Base-by-base conservation (phyloP, 2,329 filamentous ascomycete species). In the Exserohilum turcica region DNA sequence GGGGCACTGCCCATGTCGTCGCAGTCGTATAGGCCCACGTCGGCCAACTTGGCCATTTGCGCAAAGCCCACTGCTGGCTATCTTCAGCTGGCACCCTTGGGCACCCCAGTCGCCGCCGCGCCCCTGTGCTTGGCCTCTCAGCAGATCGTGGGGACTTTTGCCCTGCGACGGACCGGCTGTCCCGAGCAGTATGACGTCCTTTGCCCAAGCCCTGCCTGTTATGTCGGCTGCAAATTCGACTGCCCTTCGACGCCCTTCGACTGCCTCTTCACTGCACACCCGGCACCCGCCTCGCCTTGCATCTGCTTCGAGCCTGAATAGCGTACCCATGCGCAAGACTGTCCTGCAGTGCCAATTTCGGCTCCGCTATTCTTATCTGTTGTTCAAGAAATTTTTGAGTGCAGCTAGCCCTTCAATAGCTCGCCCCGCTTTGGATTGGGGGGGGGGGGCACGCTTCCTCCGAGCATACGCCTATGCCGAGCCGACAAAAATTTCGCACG, bases 281-380 rank as follows among this genome's bases (percentile, higher is more conserved):
- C 18, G 12, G n/a, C 42, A 15, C 31, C n/a, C 13, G 32, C 13
- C 32, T 15, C 32, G 3, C 32, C 12, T 15, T n/a, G 16, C 18
- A 33, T 15, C 18, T 15, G 6, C 21, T 7, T 10, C 43, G 29
- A 45, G 24, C 32, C 16, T 13, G 15, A 15, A 13, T 28, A 29
- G 39, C 35, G 52, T 46, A 46, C 46, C 28, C 52, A 33, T 40
- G 37, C 47, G 42, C 44, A 31, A 53, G 44, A 36, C 33, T 37
- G 29, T 36, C 27, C 50, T 54, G 46, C 49, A 48, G 48, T 38
- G 8, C 40, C 27, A 24, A 28, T 35, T 28, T 18, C 50, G 49
- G 61, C 54, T 58, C 64, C 61, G 63, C 64, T 67, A 66, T 64
- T 66, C 56, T 67, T 64, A 66, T 66, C 57, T 59, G 46, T 56